Evolutionary conservation across 1,284 basidiomycete genomes (phyloP), one percentile per base, ranked within the genome.

Genomic region (Leccinum fallax): DNA sequence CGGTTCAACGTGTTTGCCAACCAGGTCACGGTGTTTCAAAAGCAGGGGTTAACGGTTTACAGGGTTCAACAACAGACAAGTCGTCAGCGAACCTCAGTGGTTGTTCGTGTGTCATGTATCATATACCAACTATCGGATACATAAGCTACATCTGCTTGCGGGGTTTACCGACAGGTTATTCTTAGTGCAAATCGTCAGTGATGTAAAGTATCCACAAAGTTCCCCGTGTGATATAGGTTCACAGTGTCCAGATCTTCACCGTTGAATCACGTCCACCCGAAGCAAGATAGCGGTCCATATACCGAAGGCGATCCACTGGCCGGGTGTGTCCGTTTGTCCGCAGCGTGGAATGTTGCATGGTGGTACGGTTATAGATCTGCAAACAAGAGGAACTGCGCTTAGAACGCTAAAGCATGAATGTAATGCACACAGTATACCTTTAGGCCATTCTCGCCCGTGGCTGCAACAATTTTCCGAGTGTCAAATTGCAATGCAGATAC

Each of bases 201-300:
- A 48, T 13, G 13, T 24, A 24, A 24, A 70, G 65, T 71, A 71
- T 69, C 62, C 32, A 13, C 57, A 46, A 58, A 60, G 28, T 49
- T 32, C 32, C 15, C 49, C 46, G 38, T 6, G 21, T 51, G 58
- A 58, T 64, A 65, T 64, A 61, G 21, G n/a, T 53, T 78, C 83
- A 98, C 77, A 99, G 80, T 53, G 95, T 94, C 97, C 97, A 99
- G 61, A 98, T 89, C 80, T 98, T 98, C 69, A 98, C 86, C 52
- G 85, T 83, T 32, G 91, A 84, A 78, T 99, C 97, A 60, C 90
- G 86, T 58, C 90, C 95, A 51, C 97, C 97, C 28, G 93, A 92
- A 46, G 95, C 90, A 55, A 98, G 83, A 77, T 98, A 99, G 63
- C 91, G 88, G 78, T 99, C 97, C 89, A 98, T 97, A 78, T 97